Conservation (phyloP, 202 grass and related monocot genomes). For the Schoenoplectus triqueter region DNA sequence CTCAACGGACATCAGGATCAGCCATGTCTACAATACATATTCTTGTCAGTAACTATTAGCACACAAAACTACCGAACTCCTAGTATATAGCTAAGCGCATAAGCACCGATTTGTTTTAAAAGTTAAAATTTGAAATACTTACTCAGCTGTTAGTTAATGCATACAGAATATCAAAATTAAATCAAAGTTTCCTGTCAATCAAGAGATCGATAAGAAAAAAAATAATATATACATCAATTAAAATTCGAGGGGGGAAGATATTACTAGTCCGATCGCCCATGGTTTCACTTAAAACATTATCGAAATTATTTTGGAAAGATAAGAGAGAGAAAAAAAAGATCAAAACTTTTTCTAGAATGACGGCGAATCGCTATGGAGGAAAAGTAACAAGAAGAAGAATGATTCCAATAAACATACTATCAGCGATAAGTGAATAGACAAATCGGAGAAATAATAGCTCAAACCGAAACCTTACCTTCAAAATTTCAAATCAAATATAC, state of each 20-base stretch:
- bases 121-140: background rate
- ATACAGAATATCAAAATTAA: background rate
- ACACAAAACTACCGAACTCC: conserved; percentile 7
- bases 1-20: conserved; percentile 10
- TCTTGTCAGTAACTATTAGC: background rate
- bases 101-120: conserved; percentile 20
- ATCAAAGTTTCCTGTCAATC: background rate
- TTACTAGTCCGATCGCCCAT: conserved; percentile 1
- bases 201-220: conserved; percentile 16
- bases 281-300: background rate
- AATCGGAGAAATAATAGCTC: conserved; percentile 16
- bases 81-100: background rate
- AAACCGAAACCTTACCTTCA: background rate
- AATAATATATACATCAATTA: background rate
- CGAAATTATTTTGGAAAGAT: background rate
- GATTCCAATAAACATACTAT: conserved; percentile 3
- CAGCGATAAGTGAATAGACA: background rate
- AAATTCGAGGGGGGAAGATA: background rate
- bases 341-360: conserved; percentile 13
- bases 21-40: conserved; percentile 14
- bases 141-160: no score
- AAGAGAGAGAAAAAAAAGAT: background rate
- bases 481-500: background rate
- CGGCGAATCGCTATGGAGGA: conserved; percentile 17
- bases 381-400: background rate